phyloP scores from a whole-genome alignment of 495 filamentous ascomycete species.

The Hypoxylon cercidicola region DNA sequence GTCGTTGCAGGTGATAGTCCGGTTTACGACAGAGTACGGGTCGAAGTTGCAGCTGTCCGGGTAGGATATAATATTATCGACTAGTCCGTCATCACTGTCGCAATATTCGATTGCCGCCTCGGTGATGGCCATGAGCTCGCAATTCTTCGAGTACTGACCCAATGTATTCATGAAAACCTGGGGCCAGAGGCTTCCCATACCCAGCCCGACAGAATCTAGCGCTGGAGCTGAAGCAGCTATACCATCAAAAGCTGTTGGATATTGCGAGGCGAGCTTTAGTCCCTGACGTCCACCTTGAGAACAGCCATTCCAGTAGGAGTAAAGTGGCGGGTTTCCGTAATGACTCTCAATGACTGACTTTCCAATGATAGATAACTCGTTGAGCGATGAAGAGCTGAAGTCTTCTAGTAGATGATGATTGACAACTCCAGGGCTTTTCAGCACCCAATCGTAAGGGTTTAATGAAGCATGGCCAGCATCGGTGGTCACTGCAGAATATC shows the following conservation, averaged over 20 bases:
- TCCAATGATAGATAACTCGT: constrained; percentile 46
- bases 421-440: constrained; percentile 53
- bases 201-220: constrained; percentile 42
- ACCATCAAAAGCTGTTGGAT: constrained; percentile 54
- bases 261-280: constrained; percentile 53
- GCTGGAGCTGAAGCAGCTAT: constrained; percentile 53
- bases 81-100: constrained; percentile 51
- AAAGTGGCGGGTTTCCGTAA: constrained; percentile 48
- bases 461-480: constrained; percentile 52
- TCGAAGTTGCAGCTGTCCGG: constrained; percentile 52
- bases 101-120: constrained; percentile 47
- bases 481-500: constrained; percentile 53
- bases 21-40: constrained; percentile 43
- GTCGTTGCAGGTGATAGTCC: constrained; percentile 34
- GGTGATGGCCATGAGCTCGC: constrained; percentile 43
- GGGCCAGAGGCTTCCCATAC: constrained; percentile 38
- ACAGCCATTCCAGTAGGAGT: constrained; percentile 59
- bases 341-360: constrained; percentile 46
- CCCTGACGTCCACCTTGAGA: constrained; percentile 57
- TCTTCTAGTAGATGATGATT: constrained; percentile 48
- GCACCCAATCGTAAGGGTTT: constrained; percentile 49
- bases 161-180: constrained; percentile 44
- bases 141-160: constrained; percentile 31
- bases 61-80: constrained; percentile 51
- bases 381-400: constrained; percentile 47